Evolutionary conservation across 805 yeast species (phyloP).

Genomic region (Tetrapisispora iriomotensis): DNA sequence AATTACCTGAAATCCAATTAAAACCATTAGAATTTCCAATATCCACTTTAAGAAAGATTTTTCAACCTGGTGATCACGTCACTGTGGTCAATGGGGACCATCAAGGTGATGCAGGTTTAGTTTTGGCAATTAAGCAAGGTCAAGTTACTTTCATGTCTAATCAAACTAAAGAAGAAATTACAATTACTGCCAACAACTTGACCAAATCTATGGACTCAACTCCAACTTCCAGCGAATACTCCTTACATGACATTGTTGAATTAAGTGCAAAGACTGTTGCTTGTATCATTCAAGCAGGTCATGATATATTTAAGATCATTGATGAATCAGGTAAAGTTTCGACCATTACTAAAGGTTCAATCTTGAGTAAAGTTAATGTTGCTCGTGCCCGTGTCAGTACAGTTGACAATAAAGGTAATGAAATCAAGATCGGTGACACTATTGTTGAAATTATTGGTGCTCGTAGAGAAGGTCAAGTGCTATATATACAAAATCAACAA

Average conservation of each 20-base stretch:
- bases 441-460: conserved; percentile 81
- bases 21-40: conserved; percentile 70
- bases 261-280: conserved; percentile 81
- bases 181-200: conserved; percentile 86
- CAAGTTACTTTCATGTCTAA: conserved; percentile 86
- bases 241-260: conserved; percentile 82
- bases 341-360: conserved; percentile 68
- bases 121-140: conserved; percentile 70
- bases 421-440: conserved; percentile 82
- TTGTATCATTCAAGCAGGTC: conserved; percentile 81
- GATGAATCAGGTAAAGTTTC: conserved; percentile 72
- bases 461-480: conserved; percentile 75
- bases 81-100: conserved; percentile 87
- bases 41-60: conserved; percentile 71
- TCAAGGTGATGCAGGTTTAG: conserved; percentile 89
- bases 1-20: conserved; percentile 39
- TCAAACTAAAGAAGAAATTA: conserved; percentile 76
- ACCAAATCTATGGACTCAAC: conserved; percentile 86
- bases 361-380: conserved; percentile 63
- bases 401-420: conserved; percentile 76
- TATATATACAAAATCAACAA: conserved; percentile 74
- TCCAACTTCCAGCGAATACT: conserved; percentile 67
- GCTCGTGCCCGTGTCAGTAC: conserved; percentile 73
- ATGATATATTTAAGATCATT: conserved; percentile 70
- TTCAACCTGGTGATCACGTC: conserved; percentile 89